Evolutionary conservation across 306 rosid species (phyloP).

Genomic region (Pyrus communis): DNA sequence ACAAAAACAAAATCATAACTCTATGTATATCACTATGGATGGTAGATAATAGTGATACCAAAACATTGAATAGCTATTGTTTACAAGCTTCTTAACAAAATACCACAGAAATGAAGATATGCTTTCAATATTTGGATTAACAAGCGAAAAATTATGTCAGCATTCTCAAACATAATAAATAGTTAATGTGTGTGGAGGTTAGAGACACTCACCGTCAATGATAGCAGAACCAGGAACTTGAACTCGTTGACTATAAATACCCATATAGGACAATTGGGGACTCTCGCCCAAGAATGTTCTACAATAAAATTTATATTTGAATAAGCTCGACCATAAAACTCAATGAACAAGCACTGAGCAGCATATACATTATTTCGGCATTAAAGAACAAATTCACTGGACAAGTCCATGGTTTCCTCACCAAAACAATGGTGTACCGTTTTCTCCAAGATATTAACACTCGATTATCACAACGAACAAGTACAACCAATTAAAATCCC

Average conservation of each 20-base stretch:
- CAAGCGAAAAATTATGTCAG: background rate
- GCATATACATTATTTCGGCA: background rate
- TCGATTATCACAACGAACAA: background rate
- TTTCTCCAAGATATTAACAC: background rate
- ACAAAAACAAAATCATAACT: background rate
- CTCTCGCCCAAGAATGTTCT: slow-evolving; percentile 30
- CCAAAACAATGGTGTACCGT: background rate
- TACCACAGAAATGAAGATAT: background rate
- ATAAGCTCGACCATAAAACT: background rate
- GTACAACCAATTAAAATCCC: background rate
- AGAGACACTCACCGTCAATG: slow-evolving; percentile 60
- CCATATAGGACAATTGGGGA: slow-evolving; percentile 48
- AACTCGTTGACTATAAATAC: slow-evolving; percentile 51
- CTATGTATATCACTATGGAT: background rate
- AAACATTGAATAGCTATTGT: background rate
- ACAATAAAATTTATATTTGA: slow-evolving; percentile 13
- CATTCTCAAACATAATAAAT: background rate
- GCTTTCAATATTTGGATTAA: background rate
- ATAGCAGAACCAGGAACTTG: slow-evolving; percentile 64
- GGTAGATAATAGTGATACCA: background rate
- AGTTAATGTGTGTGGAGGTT: background rate
- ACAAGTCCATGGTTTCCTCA: background rate
- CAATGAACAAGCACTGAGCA: background rate
- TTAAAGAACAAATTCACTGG: background rate
- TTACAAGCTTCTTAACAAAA: background rate